Base-by-base conservation (phyloP, 2,329 filamentous ascomycete species). In the Aspergillus tubingensis region DNA sequence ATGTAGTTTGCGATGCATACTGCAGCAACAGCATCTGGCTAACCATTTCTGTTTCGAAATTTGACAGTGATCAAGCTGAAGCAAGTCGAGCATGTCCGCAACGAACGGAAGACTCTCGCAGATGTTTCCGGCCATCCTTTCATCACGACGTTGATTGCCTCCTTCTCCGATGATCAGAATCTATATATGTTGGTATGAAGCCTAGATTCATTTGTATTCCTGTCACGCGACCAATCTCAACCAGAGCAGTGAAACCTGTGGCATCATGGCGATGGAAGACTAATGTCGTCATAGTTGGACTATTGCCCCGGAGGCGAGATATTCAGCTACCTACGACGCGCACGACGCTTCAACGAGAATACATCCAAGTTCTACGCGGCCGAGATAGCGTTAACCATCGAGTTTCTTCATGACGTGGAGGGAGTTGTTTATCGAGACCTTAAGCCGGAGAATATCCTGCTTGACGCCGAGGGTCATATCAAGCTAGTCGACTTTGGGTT, bases 401-500 rank as follows among this genome's bases (percentile, higher is more conserved):
- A 88, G 64, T 88, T 85, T 68, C 76, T 88, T 55, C 86, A 89
- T 71, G 85, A 88, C 67, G 76, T 82, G 27, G 81, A 88, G 67
- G 85, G 85, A n/a, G 83, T 89, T 39, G 86, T 86, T 58, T 88
- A 88, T 69, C 82, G 86, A 21, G 86, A 89, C 68, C 74, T 88
- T 63, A 88, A 89, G 68, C 86, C 86, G 5, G 85, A 89, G 72
- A 89, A 89, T 70, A 88, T 89, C 52, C 79, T 88, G 51, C 82
- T 88, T 48, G 86, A 88, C 66, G 84, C 83, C 17, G 83, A 88
- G 47, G 86, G 86, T 0, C 86, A 89, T 70, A 77, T 89, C 55
- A 88, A 87, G 73, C 78, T 88, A 48, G 86, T 88, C 8, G 86
- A 89, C 70, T 89, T 89, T 74, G 86, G 86, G 2, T 88, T 89